These are phyloP conservation scores for Vigna unguiculata DNA, from an alignment of 306 rosid genomes.

Conservation along the genomic window DNA sequence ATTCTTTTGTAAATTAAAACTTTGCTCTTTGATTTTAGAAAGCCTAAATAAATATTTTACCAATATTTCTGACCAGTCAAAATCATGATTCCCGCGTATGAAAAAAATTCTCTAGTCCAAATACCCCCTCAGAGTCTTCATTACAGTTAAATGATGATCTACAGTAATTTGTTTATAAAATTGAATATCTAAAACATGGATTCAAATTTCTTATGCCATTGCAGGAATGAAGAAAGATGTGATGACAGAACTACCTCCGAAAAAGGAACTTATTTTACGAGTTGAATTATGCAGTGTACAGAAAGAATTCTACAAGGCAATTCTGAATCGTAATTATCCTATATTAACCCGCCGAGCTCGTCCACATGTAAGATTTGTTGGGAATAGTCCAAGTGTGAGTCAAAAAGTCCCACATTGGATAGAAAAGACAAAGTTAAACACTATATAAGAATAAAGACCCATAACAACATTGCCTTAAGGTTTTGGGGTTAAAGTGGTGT, in stretches of 20 bases:
- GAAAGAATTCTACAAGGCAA: conserved; percentile 96
- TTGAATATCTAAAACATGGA: conserved; percentile 30
- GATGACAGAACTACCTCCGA: conserved; percentile 96
- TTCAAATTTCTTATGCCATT: conserved; percentile 41
- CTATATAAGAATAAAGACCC: too few species aligned
- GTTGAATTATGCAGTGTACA: conserved; percentile 89
- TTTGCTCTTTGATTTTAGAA: too few species aligned
- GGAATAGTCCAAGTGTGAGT: too few species aligned
- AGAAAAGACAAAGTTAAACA: too few species aligned
- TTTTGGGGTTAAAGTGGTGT: too few species aligned
- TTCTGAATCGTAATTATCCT: conserved; percentile 94
- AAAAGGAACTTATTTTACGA: conserved; percentile 93
- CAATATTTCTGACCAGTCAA: too few species aligned
- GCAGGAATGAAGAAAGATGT: conserved; percentile 98
- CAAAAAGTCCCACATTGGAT: too few species aligned
- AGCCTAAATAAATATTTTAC: too few species aligned
- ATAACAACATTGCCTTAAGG: too few species aligned
- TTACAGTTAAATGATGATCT: background rate
- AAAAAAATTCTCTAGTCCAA: too few species aligned
- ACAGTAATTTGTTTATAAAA: conserved; percentile 14
- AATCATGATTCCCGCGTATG: too few species aligned
- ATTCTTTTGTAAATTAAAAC: too few species aligned
- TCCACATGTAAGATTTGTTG: conserved; percentile 90
- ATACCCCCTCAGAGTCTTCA: background rate
- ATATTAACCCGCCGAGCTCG: conserved; percentile 94